Percentiles rank a stretch among this genome's conserved stretches.
Conservation (phyloP, 805 yeast species). For the Candida arabinofermentans region DNA sequence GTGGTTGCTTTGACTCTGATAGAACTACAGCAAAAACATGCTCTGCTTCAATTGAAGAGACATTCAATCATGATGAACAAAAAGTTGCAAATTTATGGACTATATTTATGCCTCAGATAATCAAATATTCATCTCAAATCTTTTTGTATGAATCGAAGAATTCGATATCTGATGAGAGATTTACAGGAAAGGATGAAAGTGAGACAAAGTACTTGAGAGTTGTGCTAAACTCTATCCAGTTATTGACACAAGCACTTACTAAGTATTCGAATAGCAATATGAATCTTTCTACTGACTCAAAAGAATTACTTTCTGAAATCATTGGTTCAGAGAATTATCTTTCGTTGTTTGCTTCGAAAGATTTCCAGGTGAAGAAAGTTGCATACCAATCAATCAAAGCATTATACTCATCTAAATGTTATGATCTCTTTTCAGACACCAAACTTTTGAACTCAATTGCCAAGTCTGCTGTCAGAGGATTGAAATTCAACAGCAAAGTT, state of each 20-base stretch:
- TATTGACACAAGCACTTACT: slow-evolving; percentile 34
- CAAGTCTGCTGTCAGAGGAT: slow-evolving; percentile 40
- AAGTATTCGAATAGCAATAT: slow-evolving; percentile 4
- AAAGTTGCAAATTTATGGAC: slow-evolving; percentile 58
- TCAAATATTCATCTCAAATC: slow-evolving; percentile 50
- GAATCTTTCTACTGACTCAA: slow-evolving; percentile 18
- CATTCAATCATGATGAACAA: slow-evolving; percentile 54
- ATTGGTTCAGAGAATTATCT: slow-evolving; percentile 41
- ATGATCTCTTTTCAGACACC: slow-evolving; percentile 21
- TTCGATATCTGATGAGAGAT: slow-evolving; percentile 72
- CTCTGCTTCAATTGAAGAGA: slow-evolving; percentile 38
- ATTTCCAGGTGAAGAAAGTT: slow-evolving; percentile 39
- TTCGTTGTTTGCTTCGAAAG: slow-evolving; percentile 37
- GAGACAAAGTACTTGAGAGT: slow-evolving; percentile 59
- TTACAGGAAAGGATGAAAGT: slow-evolving; percentile 62
- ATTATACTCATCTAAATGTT: slow-evolving; percentile 19
- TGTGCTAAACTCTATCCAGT: slow-evolving; percentile 43
- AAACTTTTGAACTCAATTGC: slow-evolving; percentile 38
- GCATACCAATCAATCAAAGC: slow-evolving; percentile 35
- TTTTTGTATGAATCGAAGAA: slow-evolving; percentile 54
- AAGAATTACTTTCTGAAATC: slow-evolving; percentile 29
- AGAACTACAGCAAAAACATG: slow-evolving; percentile 52
- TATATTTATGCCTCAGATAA: slow-evolving; percentile 51
- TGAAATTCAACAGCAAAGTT: slow-evolving; percentile 32
- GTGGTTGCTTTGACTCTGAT: slow-evolving; percentile 71